Evolutionary conservation across 164 flowering plant genomes (phyloP), one percentile per base, ranked within the genome.

Genomic region (Kalanchoe fedtschenkoi): DNA sequence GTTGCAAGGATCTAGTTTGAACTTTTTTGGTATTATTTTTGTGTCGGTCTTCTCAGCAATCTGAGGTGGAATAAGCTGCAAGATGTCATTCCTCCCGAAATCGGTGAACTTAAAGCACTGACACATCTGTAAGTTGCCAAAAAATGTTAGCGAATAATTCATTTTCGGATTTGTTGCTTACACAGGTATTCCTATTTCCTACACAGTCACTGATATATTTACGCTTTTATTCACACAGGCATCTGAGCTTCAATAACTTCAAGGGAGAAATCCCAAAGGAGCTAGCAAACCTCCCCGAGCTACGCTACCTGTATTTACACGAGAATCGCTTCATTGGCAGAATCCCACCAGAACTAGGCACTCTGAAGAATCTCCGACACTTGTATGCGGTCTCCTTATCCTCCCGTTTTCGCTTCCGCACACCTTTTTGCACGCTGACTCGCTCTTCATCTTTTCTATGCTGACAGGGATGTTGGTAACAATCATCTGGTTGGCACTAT

Each of bases 61-160:
- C 76, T 93, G 77, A 87, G 99, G 76, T 93, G 99, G 97, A 93
- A 93, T 68, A 90, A 93, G 68, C 81, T 93, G 39, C 99, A 93
- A 81, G 96, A 90, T 70, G 81, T 65, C 67, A 85, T 93, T 75
- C 97, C 99, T 70, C 82, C 96, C 34, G 97, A 93, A 77, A 87
- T 93, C 56, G 99, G 99, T 65, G 97, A 87, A 78, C 81, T 93
- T 38, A 90, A 87, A 81, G 80, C 77, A 39, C 74, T 93, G 51
- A 88, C 95, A 7, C 89, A 88, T 82, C 84, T 92, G 98, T 92
- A 67, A 86, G 97, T 76, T 46, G 39, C 44, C 60, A 64, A 14
- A 29, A 10, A 55, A 15, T 24, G 21, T 58, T 32, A 43, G 13
- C 19, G 9, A 1, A 19, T 70, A 46, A 61, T 43, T 26, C 24